These are phyloP conservation scores for Aspergillus heteromorphus DNA, from an alignment of 495 filamentous ascomycete genomes.

Conservation along the genomic window DNA sequence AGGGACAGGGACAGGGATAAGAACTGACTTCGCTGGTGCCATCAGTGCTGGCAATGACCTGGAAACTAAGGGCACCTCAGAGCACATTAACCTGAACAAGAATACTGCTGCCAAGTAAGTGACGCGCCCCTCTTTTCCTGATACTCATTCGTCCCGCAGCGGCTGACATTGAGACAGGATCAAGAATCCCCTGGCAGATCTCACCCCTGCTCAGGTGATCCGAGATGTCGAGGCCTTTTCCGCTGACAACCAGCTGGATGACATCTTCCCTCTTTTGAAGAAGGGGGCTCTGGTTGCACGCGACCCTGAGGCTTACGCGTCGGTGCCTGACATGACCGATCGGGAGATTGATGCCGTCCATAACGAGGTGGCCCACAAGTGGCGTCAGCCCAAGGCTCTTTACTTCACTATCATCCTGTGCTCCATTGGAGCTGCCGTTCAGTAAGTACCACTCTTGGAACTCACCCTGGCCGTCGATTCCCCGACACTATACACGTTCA, in stretches of 20 bases:
- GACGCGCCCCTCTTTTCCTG: background rate
- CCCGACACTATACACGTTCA: background rate
- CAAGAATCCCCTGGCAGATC: slow-evolving; percentile 56
- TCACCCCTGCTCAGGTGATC: slow-evolving; percentile 47
- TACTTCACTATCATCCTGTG: slow-evolving; percentile 67
- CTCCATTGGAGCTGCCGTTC: slow-evolving; percentile 66
- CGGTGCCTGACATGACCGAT: slow-evolving; percentile 52
- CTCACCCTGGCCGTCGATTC: too few species aligned
- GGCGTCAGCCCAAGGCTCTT: slow-evolving; percentile 57
- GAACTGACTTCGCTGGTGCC: background rate
- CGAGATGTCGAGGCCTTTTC: slow-evolving; percentile 54
- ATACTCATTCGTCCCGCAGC: background rate
- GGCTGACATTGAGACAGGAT: slow-evolving; percentile 38
- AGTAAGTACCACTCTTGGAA: slow-evolving; percentile 30
- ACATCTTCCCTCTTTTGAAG: slow-evolving; percentile 45
- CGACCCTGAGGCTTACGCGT: slow-evolving; percentile 49
- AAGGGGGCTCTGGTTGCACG: slow-evolving; percentile 64
- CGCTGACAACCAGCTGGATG: slow-evolving; percentile 34
- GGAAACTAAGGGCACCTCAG: slow-evolving; percentile 24
- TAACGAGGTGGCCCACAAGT: slow-evolving; percentile 57
- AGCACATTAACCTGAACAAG: slow-evolving; percentile 45
- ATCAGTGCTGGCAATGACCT: slow-evolving; percentile 18
- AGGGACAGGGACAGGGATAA: too few species aligned
- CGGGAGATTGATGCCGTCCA: slow-evolving; percentile 48
- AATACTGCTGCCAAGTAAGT: slow-evolving; percentile 48